Conservation (phyloP, 2,329 filamentous ascomycete genomes). For the Pseudocercospora crystallina region DNA sequence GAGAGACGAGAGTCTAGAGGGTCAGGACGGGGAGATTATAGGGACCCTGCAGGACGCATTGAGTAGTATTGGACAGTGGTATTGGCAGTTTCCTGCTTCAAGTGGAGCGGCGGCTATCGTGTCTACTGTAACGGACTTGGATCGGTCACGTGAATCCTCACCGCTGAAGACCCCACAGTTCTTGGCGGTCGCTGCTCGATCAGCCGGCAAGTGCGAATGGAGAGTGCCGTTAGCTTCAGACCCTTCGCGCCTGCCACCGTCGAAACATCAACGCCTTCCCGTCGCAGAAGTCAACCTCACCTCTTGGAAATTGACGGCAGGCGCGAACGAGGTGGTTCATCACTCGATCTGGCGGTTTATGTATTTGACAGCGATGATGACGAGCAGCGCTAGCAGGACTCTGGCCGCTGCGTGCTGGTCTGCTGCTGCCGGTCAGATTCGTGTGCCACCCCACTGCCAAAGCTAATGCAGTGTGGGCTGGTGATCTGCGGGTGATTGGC, state of each 20-base stretch:
- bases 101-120: neutral
- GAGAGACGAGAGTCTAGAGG: too few species aligned
- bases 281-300: too few species aligned
- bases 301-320: too few species aligned
- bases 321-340: too few species aligned
- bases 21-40: neutral
- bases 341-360: too few species aligned
- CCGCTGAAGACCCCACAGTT: neutral
- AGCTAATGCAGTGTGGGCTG: neutral
- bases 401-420: too few species aligned
- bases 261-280: too few species aligned
- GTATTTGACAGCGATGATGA: too few species aligned
- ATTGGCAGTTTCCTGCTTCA: neutral
- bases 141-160: neutral
- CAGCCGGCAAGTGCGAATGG: neutral
- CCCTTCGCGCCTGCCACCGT: too few species aligned
- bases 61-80: constrained; percentile 4
- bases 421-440: too few species aligned
- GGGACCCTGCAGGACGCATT: constrained; percentile 14
- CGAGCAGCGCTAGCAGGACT: too few species aligned
- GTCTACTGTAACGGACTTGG: neutral
- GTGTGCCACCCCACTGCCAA: neutral
- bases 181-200: neutral
- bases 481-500: neutral
- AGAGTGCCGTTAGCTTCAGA: too few species aligned